Conservation (phyloP, 202 grass and related monocot species). For the Musa balbisiana region DNA sequence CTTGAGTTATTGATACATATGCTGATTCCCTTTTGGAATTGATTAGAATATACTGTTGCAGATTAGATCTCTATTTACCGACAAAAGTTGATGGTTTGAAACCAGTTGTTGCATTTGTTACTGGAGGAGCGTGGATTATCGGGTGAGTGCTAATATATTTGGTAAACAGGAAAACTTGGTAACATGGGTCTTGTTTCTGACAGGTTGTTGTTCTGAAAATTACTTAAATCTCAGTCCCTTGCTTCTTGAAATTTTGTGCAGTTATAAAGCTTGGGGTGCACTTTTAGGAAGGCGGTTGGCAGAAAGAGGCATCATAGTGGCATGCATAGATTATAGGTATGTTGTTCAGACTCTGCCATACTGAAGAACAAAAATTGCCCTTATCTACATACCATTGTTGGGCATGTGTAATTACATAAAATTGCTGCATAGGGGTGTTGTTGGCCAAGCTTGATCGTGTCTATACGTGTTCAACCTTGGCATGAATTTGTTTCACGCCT, state of each 20-base stretch:
- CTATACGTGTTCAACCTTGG: background rate
- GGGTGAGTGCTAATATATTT: slow-evolving; percentile 67
- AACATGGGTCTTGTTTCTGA: background rate
- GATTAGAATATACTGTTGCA: slow-evolving; percentile 27
- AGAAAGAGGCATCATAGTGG: slow-evolving; percentile 92
- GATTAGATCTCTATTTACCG: slow-evolving; percentile 89
- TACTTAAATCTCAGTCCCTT: background rate
- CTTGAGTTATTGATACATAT: background rate
- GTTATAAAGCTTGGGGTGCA: slow-evolving; percentile 94
- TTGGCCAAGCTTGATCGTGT: background rate
- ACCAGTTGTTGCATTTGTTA: slow-evolving; percentile 73
- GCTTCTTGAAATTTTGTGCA: slow-evolving; percentile 20
- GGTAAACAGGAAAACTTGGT: background rate
- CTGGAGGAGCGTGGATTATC: slow-evolving; percentile 94
- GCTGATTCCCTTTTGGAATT: slow-evolving; percentile 9
- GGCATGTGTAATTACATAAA: background rate
- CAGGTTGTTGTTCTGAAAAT: background rate
- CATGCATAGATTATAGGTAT: slow-evolving; percentile 93
- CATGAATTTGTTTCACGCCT: background rate
- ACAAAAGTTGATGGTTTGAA: slow-evolving; percentile 29
- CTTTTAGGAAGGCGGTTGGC: slow-evolving; percentile 91
- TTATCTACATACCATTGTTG: background rate
- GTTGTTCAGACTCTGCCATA: background rate
- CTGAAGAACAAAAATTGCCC: background rate
- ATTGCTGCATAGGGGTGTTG: background rate